Base-by-base conservation (phyloP, 371 early-diverging fungal genomes). In the Mortierella sp. region DNA sequence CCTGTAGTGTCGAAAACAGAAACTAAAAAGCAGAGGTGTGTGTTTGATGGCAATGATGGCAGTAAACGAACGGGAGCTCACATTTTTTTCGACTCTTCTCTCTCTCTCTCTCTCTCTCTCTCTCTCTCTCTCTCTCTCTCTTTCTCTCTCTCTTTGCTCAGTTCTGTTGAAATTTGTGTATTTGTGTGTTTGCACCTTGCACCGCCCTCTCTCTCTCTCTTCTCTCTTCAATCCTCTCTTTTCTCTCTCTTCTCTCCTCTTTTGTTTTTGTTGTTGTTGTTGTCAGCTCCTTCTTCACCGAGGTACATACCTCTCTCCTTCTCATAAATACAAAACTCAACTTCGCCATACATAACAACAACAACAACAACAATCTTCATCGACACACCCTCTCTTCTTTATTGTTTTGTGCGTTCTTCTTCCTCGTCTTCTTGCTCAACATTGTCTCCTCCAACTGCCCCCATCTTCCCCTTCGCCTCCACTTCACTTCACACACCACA, bases 131-230 rank as follows among this genome's bases (percentile, higher is more conserved):
- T 10, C 46, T 6, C 44, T 44, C 44, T 44, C 44, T 44, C 14
- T 46, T 3, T 46, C 46, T 14, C 48, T 46, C 48, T 51, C 51
- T 51, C 41, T 14, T 35, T 6, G 18, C 51, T 51, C 41, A 41
- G 7, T 1, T 56, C n/a, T 14, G 27, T n/a, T 27, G 27, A 4
- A 35, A 16, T 63, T 14, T 21, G 35, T 63, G 32, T 32, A 63
- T 63, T 63, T 60, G 60, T 29, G 60, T n/a, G 14, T n/a, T 58
- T n/a, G 60, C 56, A 24, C 27, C 32, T 56, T 56, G 56, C 60
- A 60, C 32, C 32, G 11, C 60, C 32, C 60, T 60, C 32, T 14
- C 32, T 32, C 32, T 60, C 16, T 60, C 3, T n/a, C n/a, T 55
- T 55, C n/a, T 65, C 38, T 65, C 14, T 21, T 38, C 41, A 41